A percentile compares a stretch with the other conserved stretches of the same genome.
Conservation (phyloP, 805 yeast species). For the Myxozyma udenii region DNA sequence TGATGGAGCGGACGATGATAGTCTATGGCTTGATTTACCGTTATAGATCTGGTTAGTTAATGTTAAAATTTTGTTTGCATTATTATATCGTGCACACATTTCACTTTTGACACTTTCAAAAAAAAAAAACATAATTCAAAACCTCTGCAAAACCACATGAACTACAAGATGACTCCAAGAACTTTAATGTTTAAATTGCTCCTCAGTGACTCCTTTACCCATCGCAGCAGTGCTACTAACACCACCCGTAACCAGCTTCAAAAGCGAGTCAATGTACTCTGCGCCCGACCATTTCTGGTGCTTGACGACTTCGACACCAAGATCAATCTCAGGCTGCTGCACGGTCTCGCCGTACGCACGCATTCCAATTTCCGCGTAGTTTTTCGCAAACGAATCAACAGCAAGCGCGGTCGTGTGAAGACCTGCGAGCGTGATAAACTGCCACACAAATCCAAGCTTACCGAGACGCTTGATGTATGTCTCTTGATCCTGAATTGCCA, state of each 20-base stretch:
- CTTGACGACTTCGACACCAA: constrained; percentile 90
- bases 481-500: constrained; percentile 81
- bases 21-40: constrained; percentile 6
- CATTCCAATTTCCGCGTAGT: constrained; percentile 82
- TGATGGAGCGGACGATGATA: constrained; percentile 64
- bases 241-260: constrained; percentile 91
- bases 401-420: constrained; percentile 94
- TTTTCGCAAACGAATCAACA: constrained; percentile 75
- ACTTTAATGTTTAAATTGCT: constrained; percentile 63
- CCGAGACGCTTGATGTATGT: constrained; percentile 85
- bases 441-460: constrained; percentile 92
- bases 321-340: constrained; percentile 83
- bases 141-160: not conserved
- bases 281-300: constrained; percentile 99
- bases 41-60: not conserved
- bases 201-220: constrained; percentile 98
- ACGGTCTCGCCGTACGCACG: constrained; percentile 87
- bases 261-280: constrained; percentile 85
- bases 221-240: constrained; percentile 93
- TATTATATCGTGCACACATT: constrained; percentile 72
- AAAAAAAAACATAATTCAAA: not conserved
- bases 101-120: constrained; percentile 60
- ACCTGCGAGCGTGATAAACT: constrained; percentile 95
- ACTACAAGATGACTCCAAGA: not conserved
- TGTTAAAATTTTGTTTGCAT: constrained; percentile 50